Base-by-base conservation (phyloP, 2,329 filamentous ascomycete genomes). In the Cadophora sp. region DNA sequence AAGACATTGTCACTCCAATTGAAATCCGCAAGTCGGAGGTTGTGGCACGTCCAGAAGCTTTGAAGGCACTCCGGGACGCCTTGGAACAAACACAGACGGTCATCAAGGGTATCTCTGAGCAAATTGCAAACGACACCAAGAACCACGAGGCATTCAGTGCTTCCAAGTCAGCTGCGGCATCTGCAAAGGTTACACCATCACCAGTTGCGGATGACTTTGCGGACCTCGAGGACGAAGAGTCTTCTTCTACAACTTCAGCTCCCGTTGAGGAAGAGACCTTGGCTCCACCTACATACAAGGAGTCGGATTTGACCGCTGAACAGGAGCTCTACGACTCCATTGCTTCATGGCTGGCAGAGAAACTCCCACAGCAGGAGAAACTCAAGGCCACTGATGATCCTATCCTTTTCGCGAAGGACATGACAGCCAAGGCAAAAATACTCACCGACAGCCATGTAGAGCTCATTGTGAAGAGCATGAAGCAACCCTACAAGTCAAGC, bases 201-300 rank as follows among this genome's bases (percentile, higher is more conserved):
- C 77, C 81, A 3, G 81, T 72, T 62, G 78, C 72, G 53, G 76
- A 75, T 47, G 86, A 88, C 2, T 89, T 92, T 74, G 92, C 89
- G 41, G 91, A 89, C n/a, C 86, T 96, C 0, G 94, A 97, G 70
- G 93, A 96, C 61, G 91, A 93, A n/a, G 71, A 74, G n/a, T 47
- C 68, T 16, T 75, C 77, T 8, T 76, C 76, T 2, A 75, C 76
- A 41, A 76, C 74, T 14, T 71, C 74, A 9, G 71, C 72, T 11
- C 76, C 78, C 22, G 73, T 77, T 76, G 74, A 86, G 77, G 72
- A 81, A 78, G 55, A 79, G 80, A 85, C 86, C 0, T 85, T 87
- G 20, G 80, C 86, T 27, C 86, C 90, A 50, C 87, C 90, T 20
- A 81, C 91, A 45, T 96, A 96, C 81, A 90, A 85, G 0, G 81